Percentiles rank a stretch among this genome's conserved stretches.
phyloP scores from a whole-genome alignment of 257 asterid species.

The Verbascum thapsus region DNA sequence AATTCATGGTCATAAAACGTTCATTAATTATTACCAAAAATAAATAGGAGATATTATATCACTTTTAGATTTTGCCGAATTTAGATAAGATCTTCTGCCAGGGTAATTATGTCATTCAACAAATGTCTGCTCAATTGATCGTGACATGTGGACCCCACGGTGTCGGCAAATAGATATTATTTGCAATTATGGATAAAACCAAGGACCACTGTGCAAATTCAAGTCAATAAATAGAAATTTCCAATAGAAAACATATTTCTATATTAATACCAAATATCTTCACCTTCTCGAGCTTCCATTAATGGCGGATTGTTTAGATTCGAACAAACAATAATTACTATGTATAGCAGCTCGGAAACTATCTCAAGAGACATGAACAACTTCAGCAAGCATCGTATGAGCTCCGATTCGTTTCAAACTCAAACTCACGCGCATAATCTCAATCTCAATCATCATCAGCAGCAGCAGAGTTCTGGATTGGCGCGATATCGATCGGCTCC shows the following conservation, averaged over 20 bases:
- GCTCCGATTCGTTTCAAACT: conserved; percentile 41
- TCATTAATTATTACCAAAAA: too few relatives aligned
- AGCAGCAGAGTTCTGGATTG: conserved; percentile 44
- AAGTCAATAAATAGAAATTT: conserved; percentile 37
- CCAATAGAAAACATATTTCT: too few relatives aligned
- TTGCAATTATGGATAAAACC: conserved; percentile 31
- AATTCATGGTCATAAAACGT: too few relatives aligned
- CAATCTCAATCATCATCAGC: conserved; percentile 32
- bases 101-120: conserved; percentile 23
- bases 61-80: too few relatives aligned
- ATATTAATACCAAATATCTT: conserved; percentile 6
- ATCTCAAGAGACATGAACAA: conserved; percentile 10
- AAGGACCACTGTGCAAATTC: conserved; percentile 30
- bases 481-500: conserved; percentile 81
- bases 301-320: conserved; percentile 20
- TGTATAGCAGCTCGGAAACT: too few relatives aligned
- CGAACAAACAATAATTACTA: too few relatives aligned
- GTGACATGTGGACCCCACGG: conserved; percentile 27
- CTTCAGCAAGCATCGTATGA: conserved; percentile 28
- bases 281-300: conserved; percentile 18
- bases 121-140: not conserved
- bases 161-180: conserved; percentile 33
- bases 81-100: too few relatives aligned
- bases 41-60: too few relatives aligned
- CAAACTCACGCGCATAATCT: conserved; percentile 20